These are phyloP conservation scores for Amanita thiersii DNA, from an alignment of 768 basidiomycete species.

Conservation along the genomic window DNA sequence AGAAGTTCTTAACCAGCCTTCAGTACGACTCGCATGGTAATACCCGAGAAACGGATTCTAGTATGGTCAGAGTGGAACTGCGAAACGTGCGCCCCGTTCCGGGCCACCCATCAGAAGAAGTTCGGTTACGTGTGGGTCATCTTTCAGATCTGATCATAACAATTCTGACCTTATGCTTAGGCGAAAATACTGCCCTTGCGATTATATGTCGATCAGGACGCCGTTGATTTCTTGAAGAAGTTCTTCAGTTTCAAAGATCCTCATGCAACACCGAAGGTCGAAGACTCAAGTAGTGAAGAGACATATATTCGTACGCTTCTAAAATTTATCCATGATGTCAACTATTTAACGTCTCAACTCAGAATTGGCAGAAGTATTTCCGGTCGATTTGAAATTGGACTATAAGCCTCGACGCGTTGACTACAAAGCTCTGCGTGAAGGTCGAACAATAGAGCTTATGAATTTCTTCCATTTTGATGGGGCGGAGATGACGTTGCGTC, in stretches of 20 bases:
- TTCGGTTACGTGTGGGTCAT: slow-evolving; percentile 60
- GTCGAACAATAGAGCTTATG: slow-evolving; percentile 94
- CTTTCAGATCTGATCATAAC: not conserved
- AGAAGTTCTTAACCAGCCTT: slow-evolving; percentile 87
- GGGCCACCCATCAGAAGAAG: slow-evolving; percentile 63
- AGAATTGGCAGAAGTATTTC: slow-evolving; percentile 95
- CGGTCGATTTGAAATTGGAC: slow-evolving; percentile 91
- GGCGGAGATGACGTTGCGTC: slow-evolving; percentile 94
- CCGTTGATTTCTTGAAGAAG: slow-evolving; percentile 93
- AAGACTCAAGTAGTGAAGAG: slow-evolving; percentile 32
- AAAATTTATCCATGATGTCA: slow-evolving; percentile 47
- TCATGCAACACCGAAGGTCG: slow-evolving; percentile 25
- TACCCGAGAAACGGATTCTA: slow-evolving; percentile 81
- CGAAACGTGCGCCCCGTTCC: slow-evolving; percentile 65
- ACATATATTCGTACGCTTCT: slow-evolving; percentile 29
- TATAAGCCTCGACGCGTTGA: slow-evolving; percentile 98
- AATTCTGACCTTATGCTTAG: slow-evolving; percentile 31
- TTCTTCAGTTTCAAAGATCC: slow-evolving; percentile 87
- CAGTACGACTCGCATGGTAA: slow-evolving; percentile 82
- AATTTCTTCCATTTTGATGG: slow-evolving; percentile 99
- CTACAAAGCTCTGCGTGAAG: slow-evolving; percentile 83
- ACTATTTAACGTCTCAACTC: slow-evolving; percentile 8
- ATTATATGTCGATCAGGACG: slow-evolving; percentile 96
- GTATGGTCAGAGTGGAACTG: slow-evolving; percentile 89
- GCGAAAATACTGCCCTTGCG: slow-evolving; percentile 86